phyloP scores from a whole-genome alignment of 495 filamentous ascomycete genomes.

The Trichoderma asperelloides region DNA sequence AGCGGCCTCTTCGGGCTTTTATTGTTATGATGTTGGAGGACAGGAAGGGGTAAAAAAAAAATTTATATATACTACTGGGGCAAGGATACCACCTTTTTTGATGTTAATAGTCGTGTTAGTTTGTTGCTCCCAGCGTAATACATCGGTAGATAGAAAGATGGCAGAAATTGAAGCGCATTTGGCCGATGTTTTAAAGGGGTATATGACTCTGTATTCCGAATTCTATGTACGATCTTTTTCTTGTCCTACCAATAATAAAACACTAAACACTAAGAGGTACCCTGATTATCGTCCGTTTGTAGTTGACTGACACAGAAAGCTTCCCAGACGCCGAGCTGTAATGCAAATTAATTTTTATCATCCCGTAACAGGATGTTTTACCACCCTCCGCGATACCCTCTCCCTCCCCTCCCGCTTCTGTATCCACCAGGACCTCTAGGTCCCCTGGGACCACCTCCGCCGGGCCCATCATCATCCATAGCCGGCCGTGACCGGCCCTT shows the following conservation, averaged over 20 bases:
- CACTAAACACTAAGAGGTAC: not conserved
- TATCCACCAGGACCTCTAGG: constrained; percentile 31
- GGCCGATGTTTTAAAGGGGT: not conserved
- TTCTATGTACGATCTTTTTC: not conserved
- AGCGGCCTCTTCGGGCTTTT: not conserved
- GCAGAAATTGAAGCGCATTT: not conserved
- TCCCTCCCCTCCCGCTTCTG: constrained; percentile 32
- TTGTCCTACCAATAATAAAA: not conserved
- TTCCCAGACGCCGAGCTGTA: constrained; percentile 4
- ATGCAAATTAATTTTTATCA: not conserved
- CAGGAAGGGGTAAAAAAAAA: not conserved
- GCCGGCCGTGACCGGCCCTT: constrained; percentile 40
- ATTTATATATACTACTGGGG: not conserved
- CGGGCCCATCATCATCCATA: constrained; percentile 39
- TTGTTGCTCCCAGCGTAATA: not conserved
- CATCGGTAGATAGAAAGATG: not conserved
- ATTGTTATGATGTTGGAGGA: not conserved
- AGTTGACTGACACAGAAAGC: not conserved
- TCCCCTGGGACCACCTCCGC: constrained; percentile 35
- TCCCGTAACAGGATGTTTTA: constrained; percentile 12
- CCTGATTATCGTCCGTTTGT: not conserved
- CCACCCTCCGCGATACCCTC: constrained; percentile 33
- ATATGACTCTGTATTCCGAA: not conserved
- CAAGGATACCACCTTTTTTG: not conserved
- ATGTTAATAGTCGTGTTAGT: not conserved